Evolutionary conservation across 345 rosid species (phyloP), one percentile per base, ranked within the genome.

Genomic region (Eucalyptus marginata): DNA sequence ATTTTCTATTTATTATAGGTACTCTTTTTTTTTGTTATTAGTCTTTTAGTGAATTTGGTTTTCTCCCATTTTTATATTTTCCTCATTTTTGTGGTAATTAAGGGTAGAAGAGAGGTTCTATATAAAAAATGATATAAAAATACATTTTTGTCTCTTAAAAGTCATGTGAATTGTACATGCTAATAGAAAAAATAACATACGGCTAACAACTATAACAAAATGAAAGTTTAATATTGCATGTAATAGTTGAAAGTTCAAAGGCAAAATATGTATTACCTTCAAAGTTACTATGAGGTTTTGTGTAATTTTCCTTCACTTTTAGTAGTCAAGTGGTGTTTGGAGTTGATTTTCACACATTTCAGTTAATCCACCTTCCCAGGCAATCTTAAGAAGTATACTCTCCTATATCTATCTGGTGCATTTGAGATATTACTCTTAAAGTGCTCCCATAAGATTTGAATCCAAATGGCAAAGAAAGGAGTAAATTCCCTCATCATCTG

Each of bases 381-480:
- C 33, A 13, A 29, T 62, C 68, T 62, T 29, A 12, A 62, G 17
- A 25, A 20, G 25, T 52, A 24, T 56, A 10, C 13, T 22, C 62
- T 56, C 29, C 6, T 56, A 10, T 56, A 24, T 56, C 1, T 52
- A 1, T 1, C 1, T 0, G 7, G 2, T 25, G 2, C 66, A 59
- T 25, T 59, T 1, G 14, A 27, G 68, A 62, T 62, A 62, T 6
- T 13, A 27, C 33, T n/a, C 7, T 14, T n/a, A 31, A 64, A 64
- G 36, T 14, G 36, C 18, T n/a, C 10, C 36, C 36, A 2, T 15
- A 0, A 64, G 76, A 64, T 64, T 64, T 4, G 71, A n/a, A n/a
- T 16, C 36, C 33, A 14, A 64, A 64, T 0, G 1, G 14, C 18
- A 62, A 59, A 13, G 36, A 64, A 10, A 64, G 10, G 20, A 64